Evolutionary conservation across 2,329 filamentous ascomycete species (phyloP).

Genomic region (Fusarium sp.): DNA sequence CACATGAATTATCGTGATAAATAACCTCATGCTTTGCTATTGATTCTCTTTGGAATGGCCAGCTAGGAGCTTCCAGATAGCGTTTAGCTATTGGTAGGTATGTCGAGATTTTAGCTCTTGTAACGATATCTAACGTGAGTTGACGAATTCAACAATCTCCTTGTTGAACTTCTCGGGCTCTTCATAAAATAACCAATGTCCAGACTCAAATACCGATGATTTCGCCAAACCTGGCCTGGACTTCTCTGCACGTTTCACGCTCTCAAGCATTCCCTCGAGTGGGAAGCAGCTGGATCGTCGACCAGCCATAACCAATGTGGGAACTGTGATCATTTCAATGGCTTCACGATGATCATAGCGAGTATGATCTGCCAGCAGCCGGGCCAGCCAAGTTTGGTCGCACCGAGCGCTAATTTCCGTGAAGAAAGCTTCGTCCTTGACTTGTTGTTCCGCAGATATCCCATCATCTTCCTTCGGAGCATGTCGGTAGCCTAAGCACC

Average conservation of each 20-base stretch:
- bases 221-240: slow-evolving; percentile 37
- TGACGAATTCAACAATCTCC: slow-evolving; percentile 43
- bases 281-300: slow-evolving; percentile 47
- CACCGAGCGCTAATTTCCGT: slow-evolving; percentile 46
- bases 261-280: slow-evolving; percentile 48
- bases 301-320: slow-evolving; percentile 48
- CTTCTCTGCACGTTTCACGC: slow-evolving; percentile 41
- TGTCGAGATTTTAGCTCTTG: neutral
- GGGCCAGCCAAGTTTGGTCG: slow-evolving; percentile 47
- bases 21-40: neutral
- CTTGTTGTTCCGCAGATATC: slow-evolving; percentile 41
- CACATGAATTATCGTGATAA: neutral
- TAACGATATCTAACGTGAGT: slow-evolving; percentile 22
- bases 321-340: slow-evolving; percentile 44
- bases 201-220: slow-evolving; percentile 44
- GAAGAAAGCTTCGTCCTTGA: slow-evolving; percentile 45
- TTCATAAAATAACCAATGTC: slow-evolving; percentile 49
- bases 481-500: slow-evolving; percentile 46
- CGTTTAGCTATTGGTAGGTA: neutral
- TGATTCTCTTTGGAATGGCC: neutral
- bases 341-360: slow-evolving; percentile 48
- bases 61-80: neutral
- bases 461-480: slow-evolving; percentile 39
- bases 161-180: slow-evolving; percentile 46
- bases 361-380: slow-evolving; percentile 47